These are phyloP conservation scores for Haberlea rhodopensis DNA, from an alignment of 257 asterid species.

Conservation along the genomic window DNA sequence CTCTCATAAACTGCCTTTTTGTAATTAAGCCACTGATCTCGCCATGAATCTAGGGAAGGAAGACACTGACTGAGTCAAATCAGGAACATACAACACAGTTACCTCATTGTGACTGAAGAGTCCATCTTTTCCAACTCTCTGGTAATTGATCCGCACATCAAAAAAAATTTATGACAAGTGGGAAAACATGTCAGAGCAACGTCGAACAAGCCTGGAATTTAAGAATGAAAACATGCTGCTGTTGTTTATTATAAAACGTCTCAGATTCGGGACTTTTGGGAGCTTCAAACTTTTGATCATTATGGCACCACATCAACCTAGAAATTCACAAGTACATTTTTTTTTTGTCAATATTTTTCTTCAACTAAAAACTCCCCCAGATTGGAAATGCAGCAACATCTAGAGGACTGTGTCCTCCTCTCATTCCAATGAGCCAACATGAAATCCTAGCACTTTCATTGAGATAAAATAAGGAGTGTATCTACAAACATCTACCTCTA, in stretches of 20 bases:
- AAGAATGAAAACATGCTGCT: not conserved
- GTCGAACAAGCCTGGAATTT: not conserved
- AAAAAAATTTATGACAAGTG: not conserved
- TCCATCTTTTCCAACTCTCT: slow-evolving; percentile 89
- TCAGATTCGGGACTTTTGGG: not conserved
- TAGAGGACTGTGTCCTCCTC: not conserved
- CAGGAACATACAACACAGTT: slow-evolving; percentile 83
- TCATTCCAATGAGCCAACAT: not conserved
- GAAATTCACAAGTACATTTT: not conserved
- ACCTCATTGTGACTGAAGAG: slow-evolving; percentile 85
- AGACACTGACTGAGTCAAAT: slow-evolving; percentile 81
- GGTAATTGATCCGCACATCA: slow-evolving; percentile 77
- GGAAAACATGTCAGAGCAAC: not conserved
- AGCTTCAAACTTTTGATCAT: slow-evolving; percentile 5
- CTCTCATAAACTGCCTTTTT: slow-evolving; percentile 66
- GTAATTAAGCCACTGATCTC: slow-evolving; percentile 77
- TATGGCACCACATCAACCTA: slow-evolving; percentile 14
- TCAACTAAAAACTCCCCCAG: not conserved
- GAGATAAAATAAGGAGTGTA: not conserved
- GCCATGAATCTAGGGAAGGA: slow-evolving; percentile 84
- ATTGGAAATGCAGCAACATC: not conserved
- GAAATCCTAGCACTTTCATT: not conserved
- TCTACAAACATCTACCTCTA: not conserved
- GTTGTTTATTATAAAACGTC: not conserved
- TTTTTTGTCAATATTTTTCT: not conserved